phyloP scores from a whole-genome alignment of 495 filamentous ascomycete species.

The Alectoria sarmentosa region DNA sequence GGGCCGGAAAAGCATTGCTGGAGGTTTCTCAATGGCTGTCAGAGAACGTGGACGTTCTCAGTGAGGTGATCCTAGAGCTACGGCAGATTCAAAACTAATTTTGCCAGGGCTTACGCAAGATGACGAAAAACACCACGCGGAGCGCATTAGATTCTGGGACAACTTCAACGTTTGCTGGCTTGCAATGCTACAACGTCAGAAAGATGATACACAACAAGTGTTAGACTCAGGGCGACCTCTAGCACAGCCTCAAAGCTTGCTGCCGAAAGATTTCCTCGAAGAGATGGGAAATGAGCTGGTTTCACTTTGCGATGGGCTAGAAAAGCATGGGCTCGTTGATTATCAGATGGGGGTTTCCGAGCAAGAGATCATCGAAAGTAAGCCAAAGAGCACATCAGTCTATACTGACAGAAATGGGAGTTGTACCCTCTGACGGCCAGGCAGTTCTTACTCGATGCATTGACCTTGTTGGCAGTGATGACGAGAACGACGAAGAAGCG shows the following conservation, averaged over 20 bases:
- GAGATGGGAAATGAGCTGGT: slow-evolving; percentile 77
- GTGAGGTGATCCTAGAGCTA: slow-evolving; percentile 47
- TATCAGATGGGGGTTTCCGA: slow-evolving; percentile 97
- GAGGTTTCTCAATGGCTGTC: slow-evolving; percentile 82
- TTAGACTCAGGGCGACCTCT: slow-evolving; percentile 52
- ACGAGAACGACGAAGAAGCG: slow-evolving; percentile 6
- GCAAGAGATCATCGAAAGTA: slow-evolving; percentile 76
- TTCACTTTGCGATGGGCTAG: slow-evolving; percentile 74
- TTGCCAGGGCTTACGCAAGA: slow-evolving; percentile 62
- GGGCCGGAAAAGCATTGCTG: slow-evolving; percentile 66
- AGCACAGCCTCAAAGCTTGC: slow-evolving; percentile 54
- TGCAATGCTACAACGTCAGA: slow-evolving; percentile 76
- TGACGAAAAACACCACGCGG: slow-evolving; percentile 59
- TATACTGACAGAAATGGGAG: neutral
- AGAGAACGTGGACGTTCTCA: slow-evolving; percentile 70
- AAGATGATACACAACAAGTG: slow-evolving; percentile 58
- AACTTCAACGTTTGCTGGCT: slow-evolving; percentile 97
- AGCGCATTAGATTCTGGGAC: slow-evolving; percentile 78
- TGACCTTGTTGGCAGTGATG: slow-evolving; percentile 8
- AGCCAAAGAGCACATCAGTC: neutral
- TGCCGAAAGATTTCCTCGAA: slow-evolving; percentile 62
- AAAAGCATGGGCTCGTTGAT: slow-evolving; percentile 86
- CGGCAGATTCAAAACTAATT: slow-evolving; percentile 24
- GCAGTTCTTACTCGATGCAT: slow-evolving; percentile 54
- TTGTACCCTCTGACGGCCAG: slow-evolving; percentile 13